phyloP scores from a whole-genome alignment of 306 rosid genomes.

The Cercis canadensis region DNA sequence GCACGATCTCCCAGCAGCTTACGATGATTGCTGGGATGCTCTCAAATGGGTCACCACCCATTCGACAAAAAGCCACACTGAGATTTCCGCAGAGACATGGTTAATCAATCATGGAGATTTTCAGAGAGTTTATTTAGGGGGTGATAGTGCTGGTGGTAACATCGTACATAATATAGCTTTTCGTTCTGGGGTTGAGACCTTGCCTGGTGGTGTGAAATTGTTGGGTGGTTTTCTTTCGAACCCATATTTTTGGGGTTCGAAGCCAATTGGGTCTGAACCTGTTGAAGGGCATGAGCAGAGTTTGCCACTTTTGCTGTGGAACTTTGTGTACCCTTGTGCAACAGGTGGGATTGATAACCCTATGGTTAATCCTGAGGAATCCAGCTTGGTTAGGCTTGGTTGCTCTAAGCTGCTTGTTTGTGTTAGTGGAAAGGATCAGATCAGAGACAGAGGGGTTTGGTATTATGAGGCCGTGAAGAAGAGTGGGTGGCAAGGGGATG shows the following conservation, averaged over 20 bases:
- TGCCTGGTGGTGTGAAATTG: constrained; percentile 42
- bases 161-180: constrained; percentile 42
- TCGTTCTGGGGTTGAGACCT: constrained; percentile 38
- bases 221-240: constrained; percentile 37
- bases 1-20: constrained; percentile 47
- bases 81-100: constrained; percentile 4
- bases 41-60: constrained; percentile 53
- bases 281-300: not conserved
- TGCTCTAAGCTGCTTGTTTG: constrained; percentile 28
- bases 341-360: constrained; percentile 25
- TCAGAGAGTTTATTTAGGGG: constrained; percentile 40
- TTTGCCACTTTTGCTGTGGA: constrained; percentile 32
- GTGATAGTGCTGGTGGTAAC: constrained; percentile 55
- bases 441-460: constrained; percentile 34
- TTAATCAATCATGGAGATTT: constrained; percentile 51
- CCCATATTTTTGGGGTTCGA: constrained; percentile 52
- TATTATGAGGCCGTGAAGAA: constrained; percentile 15
- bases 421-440: constrained; percentile 27
- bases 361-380: constrained; percentile 33
- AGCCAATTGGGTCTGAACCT: constrained; percentile 42
- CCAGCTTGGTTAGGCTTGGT: constrained; percentile 34
- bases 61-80: not conserved
- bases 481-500: constrained; percentile 37
- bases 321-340: not conserved
- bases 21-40: constrained; percentile 52